A percentile compares a stretch with the other conserved stretches of the same genome.
These are phyloP conservation scores for Pseudocercospora vitis DNA, from an alignment of 2,329 filamentous ascomycete genomes.

Conservation along the genomic window DNA sequence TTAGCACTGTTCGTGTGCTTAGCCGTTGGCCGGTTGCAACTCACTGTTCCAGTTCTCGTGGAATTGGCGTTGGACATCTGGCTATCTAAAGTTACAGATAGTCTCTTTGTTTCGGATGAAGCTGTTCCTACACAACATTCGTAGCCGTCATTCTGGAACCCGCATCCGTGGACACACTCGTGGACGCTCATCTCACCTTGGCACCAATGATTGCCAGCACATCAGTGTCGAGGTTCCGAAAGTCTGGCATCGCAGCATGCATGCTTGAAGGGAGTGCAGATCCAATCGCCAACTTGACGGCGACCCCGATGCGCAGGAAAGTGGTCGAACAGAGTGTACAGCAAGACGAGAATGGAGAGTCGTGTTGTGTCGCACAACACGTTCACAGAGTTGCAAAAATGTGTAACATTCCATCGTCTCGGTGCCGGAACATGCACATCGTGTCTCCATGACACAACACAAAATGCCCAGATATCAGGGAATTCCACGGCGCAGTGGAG, in stretches of 20 bases:
- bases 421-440: slow-evolving; percentile 17
- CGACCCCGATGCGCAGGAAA: slow-evolving; percentile 14
- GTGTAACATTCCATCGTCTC: slow-evolving; percentile 31
- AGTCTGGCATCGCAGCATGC: slow-evolving; percentile 20
- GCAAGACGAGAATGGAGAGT: slow-evolving; percentile 25
- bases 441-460: slow-evolving; percentile 32
- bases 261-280: slow-evolving; percentile 18
- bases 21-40: slow-evolving; percentile 4
- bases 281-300: slow-evolving; percentile 19
- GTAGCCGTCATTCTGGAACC: slow-evolving; percentile 13
- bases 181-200: slow-evolving; percentile 1
- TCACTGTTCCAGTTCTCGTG: slow-evolving; percentile 4
- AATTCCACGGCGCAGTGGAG: slow-evolving; percentile 13
- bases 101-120: slow-evolving; percentile 18
- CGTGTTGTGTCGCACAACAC: slow-evolving; percentile 30
- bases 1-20: slow-evolving; percentile 16
- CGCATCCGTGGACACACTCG: slow-evolving; percentile 2
- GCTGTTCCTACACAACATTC: slow-evolving; percentile 13
- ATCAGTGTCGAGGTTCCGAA: slow-evolving; percentile 16
- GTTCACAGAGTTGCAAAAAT: slow-evolving; percentile 31
- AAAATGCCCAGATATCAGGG: slow-evolving; percentile 27
- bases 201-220: slow-evolving; percentile 14
- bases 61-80: slow-evolving; percentile 6
- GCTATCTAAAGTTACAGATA: slow-evolving; percentile 14
- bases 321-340: slow-evolving; percentile 17